Evolutionary conservation across 1,284 basidiomycete genomes (phyloP).

Genomic region (Cutaneotrichosporon cavernicola): DNA sequence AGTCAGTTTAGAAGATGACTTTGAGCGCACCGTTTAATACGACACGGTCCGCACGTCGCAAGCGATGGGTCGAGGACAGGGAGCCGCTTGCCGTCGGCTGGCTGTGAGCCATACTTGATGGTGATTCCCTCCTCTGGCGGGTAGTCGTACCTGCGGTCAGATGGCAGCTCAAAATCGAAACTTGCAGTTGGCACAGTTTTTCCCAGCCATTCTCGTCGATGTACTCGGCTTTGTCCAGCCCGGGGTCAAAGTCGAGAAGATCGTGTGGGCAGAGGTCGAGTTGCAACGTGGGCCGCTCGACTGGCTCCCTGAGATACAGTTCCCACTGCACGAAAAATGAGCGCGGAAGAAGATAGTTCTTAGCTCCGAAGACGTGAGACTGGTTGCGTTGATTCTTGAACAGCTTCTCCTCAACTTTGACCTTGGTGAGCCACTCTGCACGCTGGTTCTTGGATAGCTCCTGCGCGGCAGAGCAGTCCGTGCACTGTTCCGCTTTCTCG

Average conservation of each 20-base stretch:
- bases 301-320: conserved; percentile 17
- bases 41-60: conserved; percentile 23
- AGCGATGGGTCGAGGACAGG: conserved; percentile 9
- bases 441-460: conserved; percentile 4
- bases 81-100: conserved; percentile 7
- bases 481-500: conserved; percentile 21
- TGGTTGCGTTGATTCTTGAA: conserved; percentile 12
- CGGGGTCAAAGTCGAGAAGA: conserved; percentile 40
- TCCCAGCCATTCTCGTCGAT: conserved; percentile 33
- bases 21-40: conserved; percentile 13
- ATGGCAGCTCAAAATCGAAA: not conserved
- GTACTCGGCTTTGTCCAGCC: conserved; percentile 25
- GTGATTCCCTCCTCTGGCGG: conserved; percentile 24
- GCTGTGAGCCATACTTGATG: conserved; percentile 21
- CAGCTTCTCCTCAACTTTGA: conserved; percentile 18
- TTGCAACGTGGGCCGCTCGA: conserved; percentile 19
- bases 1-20: not conserved
- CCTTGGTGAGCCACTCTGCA: conserved; percentile 7
- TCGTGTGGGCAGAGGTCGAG: conserved; percentile 42
- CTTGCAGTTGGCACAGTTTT: conserved; percentile 31
- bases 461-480: conserved; percentile 16
- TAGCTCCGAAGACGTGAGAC: conserved; percentile 19
- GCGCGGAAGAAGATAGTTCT: conserved; percentile 34
- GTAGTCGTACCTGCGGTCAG: conserved; percentile 26
- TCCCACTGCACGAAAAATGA: conserved; percentile 32